Percentiles rank a stretch among this genome's conserved stretches.
Conservation (phyloP, 2,329 filamentous ascomycete species). For the Shiraia sp. region DNA sequence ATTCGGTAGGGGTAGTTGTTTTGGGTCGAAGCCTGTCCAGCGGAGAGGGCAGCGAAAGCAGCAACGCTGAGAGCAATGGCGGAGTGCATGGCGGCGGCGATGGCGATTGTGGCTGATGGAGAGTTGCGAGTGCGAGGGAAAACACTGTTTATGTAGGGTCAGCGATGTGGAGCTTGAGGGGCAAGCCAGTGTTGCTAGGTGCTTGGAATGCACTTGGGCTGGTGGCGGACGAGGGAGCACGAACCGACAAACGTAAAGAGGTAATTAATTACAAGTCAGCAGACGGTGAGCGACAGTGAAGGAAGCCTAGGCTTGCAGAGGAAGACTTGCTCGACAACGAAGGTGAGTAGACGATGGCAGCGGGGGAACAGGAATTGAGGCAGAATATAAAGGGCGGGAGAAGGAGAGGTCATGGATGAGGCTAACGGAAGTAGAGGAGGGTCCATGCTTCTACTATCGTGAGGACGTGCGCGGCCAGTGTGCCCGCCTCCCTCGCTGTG, state of each 20-base stretch:
- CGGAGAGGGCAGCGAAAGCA: constrained; percentile 57
- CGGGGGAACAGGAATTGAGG: constrained; percentile 15
- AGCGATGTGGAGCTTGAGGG: not conserved
- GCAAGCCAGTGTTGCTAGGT: not conserved
- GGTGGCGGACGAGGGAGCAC: constrained; percentile 4
- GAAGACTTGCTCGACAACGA: constrained; percentile 27
- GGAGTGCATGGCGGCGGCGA: constrained; percentile 48
- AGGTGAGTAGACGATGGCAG: no score
- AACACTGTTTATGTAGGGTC: constrained; percentile 2
- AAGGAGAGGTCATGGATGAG: constrained; percentile 14
- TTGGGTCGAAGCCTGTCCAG: constrained; percentile 50
- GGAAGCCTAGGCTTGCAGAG: constrained; percentile 5
- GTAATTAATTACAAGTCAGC: constrained; percentile 18
- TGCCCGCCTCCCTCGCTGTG: not conserved
- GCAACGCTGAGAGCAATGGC: constrained; percentile 56
- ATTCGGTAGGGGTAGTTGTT: constrained; percentile 54
- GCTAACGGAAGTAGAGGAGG: constrained; percentile 21
- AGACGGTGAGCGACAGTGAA: constrained; percentile 29
- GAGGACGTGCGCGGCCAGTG: constrained; percentile 7
- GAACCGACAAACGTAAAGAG: no score
- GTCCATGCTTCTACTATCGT: constrained; percentile 13
- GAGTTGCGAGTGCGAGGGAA: constrained; percentile 1
- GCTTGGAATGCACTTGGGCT: constrained; percentile 16
- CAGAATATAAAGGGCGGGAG: constrained; percentile 8
- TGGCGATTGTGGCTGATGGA: constrained; percentile 4